These are phyloP conservation scores for Cynanchum wilfordii DNA, from an alignment of 257 asterid genomes.

Conservation along the genomic window DNA sequence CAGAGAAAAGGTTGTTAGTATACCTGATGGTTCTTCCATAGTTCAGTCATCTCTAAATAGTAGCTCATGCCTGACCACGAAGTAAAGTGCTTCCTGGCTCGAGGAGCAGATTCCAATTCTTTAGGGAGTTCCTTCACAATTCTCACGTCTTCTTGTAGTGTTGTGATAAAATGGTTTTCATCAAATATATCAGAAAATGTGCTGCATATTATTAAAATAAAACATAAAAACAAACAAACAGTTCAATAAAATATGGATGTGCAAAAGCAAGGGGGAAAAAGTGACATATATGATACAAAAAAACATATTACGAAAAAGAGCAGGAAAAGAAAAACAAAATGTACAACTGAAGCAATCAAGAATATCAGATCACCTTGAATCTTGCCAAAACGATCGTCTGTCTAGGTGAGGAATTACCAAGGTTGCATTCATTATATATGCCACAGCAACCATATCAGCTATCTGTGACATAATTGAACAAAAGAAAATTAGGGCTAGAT, in stretches of 20 bases:
- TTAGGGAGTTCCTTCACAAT: conserved; percentile 76
- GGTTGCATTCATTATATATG: conserved; percentile 85
- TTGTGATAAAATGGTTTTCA: conserved; percentile 63
- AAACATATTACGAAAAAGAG: not conserved
- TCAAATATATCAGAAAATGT: conserved; percentile 84
- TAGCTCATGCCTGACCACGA: conserved; percentile 82
- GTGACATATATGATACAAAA: not conserved
- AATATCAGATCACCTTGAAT: conserved; percentile 57
- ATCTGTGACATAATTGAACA: conserved; percentile 40
- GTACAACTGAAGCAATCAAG: not conserved
- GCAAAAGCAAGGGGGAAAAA: not conserved
- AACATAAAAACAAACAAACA: conserved; percentile 8
- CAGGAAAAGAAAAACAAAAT: not conserved
- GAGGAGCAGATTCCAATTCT: conserved; percentile 68
- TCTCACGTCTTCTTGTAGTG: conserved; percentile 63
- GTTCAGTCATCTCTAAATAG: conserved; percentile 64
- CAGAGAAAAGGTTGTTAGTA: not conserved
- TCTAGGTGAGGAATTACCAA: conserved; percentile 91
- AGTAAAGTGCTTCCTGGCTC: conserved; percentile 90
- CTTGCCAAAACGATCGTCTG: conserved; percentile 93
- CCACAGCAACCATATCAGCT: conserved; percentile 99
- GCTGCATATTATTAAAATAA: conserved; percentile 41
- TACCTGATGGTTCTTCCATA: conserved; percentile 88
- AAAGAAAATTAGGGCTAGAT: not conserved
- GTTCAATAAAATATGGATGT: not conserved